Conservation (phyloP, 1,284 basidiomycete species). For the Hemileia vastatrix region DNA sequence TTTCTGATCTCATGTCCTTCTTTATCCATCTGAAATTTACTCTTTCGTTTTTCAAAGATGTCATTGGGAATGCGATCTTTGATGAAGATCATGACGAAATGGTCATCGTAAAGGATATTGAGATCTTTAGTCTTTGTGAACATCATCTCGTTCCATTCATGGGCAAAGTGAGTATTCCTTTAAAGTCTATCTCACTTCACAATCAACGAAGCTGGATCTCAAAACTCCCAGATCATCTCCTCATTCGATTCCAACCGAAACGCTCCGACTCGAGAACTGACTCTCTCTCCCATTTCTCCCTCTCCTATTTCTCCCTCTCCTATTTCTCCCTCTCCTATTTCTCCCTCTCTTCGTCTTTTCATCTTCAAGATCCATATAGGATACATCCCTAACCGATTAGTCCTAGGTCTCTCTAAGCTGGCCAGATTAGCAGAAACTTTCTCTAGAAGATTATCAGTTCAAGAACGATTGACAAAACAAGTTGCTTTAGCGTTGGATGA, state of each 20-base stretch:
- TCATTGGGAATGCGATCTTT: conserved; percentile 97
- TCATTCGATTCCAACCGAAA: conserved; percentile 19
- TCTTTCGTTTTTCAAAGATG: conserved; percentile 54
- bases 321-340: too few species aligned
- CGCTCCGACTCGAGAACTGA: too few species aligned
- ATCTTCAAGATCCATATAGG: conserved; percentile 63
- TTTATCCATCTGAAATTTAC: too few species aligned
- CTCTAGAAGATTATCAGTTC: conserved; percentile 86
- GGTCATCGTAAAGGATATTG: conserved; percentile 96
- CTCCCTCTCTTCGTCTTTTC: too few species aligned
- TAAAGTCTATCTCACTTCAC: too few species aligned
- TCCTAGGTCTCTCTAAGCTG: conserved; percentile 91
- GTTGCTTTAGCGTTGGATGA: conserved; percentile 95
- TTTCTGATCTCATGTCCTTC: too few species aligned
- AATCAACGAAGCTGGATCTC: too few species aligned
- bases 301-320: too few species aligned
- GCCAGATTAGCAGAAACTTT: conserved; percentile 97
- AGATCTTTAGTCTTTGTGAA: conserved; percentile 93
- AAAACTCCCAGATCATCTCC: background rate
- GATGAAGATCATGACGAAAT: conserved; percentile 99
- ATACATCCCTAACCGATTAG: conserved; percentile 91
- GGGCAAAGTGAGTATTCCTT: conserved; percentile 68
- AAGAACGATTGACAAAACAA: conserved; percentile 97
- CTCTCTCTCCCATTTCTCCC: too few species aligned
- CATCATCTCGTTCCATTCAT: conserved; percentile 98